phyloP scores from a whole-genome alignment of 495 filamentous ascomycete genomes.

The Baudoinia panamericana region DNA sequence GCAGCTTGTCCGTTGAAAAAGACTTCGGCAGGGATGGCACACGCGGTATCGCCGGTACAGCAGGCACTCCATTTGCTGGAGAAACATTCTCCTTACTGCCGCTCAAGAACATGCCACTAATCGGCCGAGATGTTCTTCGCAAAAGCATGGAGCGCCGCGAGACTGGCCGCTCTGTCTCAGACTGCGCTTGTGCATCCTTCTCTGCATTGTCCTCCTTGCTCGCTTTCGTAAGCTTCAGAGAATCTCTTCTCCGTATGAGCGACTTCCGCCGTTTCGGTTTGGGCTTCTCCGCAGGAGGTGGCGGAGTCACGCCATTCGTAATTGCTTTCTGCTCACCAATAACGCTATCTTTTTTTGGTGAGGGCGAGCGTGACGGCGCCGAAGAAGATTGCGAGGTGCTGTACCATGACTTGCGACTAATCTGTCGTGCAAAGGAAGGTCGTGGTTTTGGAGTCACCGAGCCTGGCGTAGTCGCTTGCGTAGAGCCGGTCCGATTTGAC shows the following conservation, averaged over 20 bases:
- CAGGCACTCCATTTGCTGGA: background rate
- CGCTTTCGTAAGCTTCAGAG: background rate
- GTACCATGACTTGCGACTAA: slow-evolving; percentile 11
- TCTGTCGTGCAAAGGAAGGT: slow-evolving; percentile 7
- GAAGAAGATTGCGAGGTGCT: background rate
- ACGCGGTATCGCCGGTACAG: slow-evolving; percentile 6
- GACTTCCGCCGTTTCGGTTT: slow-evolving; percentile 7
- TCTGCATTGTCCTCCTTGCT: background rate
- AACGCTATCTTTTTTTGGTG: slow-evolving; percentile 7
- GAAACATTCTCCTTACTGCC: slow-evolving; percentile 2
- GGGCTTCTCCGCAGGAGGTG: background rate
- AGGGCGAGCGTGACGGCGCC: slow-evolving; percentile 12
- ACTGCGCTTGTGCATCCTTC: background rate
- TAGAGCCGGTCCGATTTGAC: slow-evolving; percentile 6
- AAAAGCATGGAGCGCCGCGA: slow-evolving; percentile 1
- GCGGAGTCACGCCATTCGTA: background rate
- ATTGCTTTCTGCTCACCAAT: background rate
- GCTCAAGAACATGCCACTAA: slow-evolving; percentile 1
- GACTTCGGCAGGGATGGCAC: slow-evolving; percentile 43
- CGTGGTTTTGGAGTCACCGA: slow-evolving; percentile 5
- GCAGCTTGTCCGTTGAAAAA: slow-evolving; percentile 47
- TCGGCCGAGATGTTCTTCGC: slow-evolving; percentile 6
- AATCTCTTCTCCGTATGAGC: slow-evolving; percentile 6
- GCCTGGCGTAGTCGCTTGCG: slow-evolving; percentile 6
- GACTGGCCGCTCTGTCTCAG: background rate